Evolutionary conservation across 768 basidiomycete species (phyloP).

Genomic region (Sistotremastrum niveocremeum): DNA sequence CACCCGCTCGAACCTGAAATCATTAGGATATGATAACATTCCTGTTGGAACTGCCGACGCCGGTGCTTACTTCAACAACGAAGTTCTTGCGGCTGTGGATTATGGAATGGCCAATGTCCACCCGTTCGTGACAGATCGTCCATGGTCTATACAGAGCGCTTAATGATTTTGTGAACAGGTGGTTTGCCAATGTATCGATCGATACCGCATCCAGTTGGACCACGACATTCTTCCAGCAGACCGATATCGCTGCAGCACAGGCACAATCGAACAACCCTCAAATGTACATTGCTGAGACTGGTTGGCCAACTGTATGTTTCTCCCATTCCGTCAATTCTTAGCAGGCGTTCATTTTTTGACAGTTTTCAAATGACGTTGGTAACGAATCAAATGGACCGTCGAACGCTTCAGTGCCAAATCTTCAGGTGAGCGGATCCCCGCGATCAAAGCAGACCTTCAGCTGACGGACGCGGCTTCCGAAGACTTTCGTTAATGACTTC

Average conservation of each 20-base stretch:
- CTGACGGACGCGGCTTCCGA: no score
- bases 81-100: constrained; percentile 48
- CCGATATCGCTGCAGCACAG: constrained; percentile 45
- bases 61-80: constrained; percentile 68
- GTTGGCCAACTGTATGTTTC: constrained; percentile 58
- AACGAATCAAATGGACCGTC: constrained; percentile 59
- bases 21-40: constrained; percentile 32
- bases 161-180: constrained; percentile 16
- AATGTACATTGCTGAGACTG: constrained; percentile 92
- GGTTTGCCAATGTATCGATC: constrained; percentile 77
- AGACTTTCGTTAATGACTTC: no score
- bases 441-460: no score
- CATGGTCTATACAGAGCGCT: constrained; percentile 9
- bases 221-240: constrained; percentile 54
- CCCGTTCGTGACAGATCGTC: constrained; percentile 30
- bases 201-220: constrained; percentile 72
- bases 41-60: constrained; percentile 76
- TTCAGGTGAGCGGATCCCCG: constrained; percentile 30
- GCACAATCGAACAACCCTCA: constrained; percentile 53
- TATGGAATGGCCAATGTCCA: constrained; percentile 90
- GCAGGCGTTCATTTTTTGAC: not conserved
- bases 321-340: not conserved
- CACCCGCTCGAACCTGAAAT: constrained; percentile 34
- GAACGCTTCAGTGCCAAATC: constrained; percentile 40
- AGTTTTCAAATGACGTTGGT: constrained; percentile 46